A percentile compares a stretch with the other conserved stretches of the same genome.
These are phyloP conservation scores for Apiospora pterosperma DNA, from an alignment of 2,329 filamentous ascomycete species.

Conservation along the genomic window DNA sequence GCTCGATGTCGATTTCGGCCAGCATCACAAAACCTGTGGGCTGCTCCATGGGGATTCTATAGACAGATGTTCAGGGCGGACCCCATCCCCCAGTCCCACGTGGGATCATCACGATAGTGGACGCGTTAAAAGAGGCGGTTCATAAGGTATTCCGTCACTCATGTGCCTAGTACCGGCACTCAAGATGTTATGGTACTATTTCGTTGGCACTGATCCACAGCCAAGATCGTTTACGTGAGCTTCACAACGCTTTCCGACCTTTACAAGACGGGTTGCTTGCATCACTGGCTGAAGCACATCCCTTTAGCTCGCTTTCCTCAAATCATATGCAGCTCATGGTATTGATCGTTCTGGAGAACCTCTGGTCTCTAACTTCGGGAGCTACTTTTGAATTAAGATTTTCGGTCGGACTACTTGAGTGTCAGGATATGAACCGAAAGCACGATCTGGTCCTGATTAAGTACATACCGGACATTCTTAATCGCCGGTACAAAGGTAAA, in stretches of 20 bases:
- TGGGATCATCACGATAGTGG: not conserved
- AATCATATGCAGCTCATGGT: conserved; percentile 29
- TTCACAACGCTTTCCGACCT: no score
- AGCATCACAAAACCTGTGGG: not conserved
- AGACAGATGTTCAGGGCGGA: not conserved
- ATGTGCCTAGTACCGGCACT: not conserved
- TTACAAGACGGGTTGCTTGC: no score
- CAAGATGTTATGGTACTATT: conserved; percentile 24
- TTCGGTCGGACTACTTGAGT: conserved; percentile 33
- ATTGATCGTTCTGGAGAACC: conserved; percentile 53
- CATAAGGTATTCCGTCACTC: not conserved
- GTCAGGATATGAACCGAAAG: conserved; percentile 50
- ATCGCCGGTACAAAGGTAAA: no score
- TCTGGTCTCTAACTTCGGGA: conserved; percentile 21
- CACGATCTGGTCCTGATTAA: no score
- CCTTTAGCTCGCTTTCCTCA: conserved; percentile 23
- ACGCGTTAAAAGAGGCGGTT: not conserved
- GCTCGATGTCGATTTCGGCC: not conserved
- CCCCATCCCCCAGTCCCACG: not conserved
- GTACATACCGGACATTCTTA: no score
- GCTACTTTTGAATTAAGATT: not conserved
- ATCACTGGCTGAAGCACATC: no score
- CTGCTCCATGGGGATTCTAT: conserved; percentile 13
- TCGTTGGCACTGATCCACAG: conserved; percentile 46
- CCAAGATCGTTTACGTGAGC: conserved; percentile 36